Base-by-base conservation (phyloP, 441 rosid species). In the Macaranga tanarius region DNA sequence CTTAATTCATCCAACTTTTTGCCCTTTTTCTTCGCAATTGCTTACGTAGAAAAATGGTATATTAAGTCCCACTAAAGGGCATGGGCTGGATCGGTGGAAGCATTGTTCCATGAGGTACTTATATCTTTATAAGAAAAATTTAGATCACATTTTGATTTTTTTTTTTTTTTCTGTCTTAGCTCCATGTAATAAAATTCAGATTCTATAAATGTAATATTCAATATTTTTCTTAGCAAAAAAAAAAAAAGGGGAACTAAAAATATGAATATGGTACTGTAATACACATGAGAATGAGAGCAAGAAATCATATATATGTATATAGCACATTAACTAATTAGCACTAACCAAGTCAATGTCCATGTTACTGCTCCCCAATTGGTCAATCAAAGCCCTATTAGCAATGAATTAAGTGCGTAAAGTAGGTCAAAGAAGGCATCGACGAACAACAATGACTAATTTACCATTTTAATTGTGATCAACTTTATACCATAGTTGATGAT, bases 271-370 rank as follows among this genome's bases (percentile, higher is more conserved):
- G 42, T 7, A 38, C 7, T 38, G 7, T 38, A 38, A 38, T 38
- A 38, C 42, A 38, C 42, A 38, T 38, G 42, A n/a, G n/a, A 38
- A 38, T 38, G 44, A 40, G 56, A 57, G 9, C 4, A 44, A 65
- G 0, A 44, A 65, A 52, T 22, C 40, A 4, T 15, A 34, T 13
- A 28, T 1, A 5, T 31, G 5, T 31, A 31, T 31, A 2, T 31
- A 31, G 38, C 17, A 12, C 70, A 69, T 34, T 40, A 40, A 73
- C 62, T 28, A 65, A 61, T 22, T 25, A 28, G 31, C 77, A 78
- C 77, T 75, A 70, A 51, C 72, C 52, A 79, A 75, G 80, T 73
- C 82, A 75, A 82, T 75, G 47, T 74, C 80, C 86, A 84, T 77
- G 83, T 80, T 67, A 68, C 31, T 15, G 31, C 42, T 44, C 40